phyloP scores from a whole-genome alignment of 495 filamentous ascomycete genomes.

The Annulohypoxylon nitens region DNA sequence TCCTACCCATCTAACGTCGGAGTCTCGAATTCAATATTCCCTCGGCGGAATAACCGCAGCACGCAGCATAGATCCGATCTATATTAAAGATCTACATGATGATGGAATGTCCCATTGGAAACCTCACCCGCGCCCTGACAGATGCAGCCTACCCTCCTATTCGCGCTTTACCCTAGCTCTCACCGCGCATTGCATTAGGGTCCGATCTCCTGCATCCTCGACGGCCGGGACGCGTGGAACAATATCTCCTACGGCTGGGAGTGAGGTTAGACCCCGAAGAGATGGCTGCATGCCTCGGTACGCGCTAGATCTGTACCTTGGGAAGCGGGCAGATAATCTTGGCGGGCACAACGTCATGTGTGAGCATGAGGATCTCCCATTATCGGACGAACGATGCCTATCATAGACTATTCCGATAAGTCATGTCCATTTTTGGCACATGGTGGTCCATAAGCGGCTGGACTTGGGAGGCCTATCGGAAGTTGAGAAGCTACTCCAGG shows the following conservation, averaged over 20 bases:
- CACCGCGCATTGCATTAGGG: constrained; percentile 48
- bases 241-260: constrained; percentile 35
- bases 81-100: constrained; percentile 32
- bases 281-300: constrained; percentile 34
- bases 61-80: constrained; percentile 28
- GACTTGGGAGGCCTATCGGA: constrained; percentile 37
- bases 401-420: constrained; percentile 37
- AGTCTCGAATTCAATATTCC: constrained; percentile 6
- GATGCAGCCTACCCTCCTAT: constrained; percentile 45
- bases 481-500: constrained; percentile 18
- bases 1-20: constrained; percentile 10
- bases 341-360: constrained; percentile 47
- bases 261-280: constrained; percentile 33
- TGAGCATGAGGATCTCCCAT: constrained; percentile 42
- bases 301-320: constrained; percentile 43
- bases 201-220: constrained; percentile 45
- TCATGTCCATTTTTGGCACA: constrained; percentile 44
- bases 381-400: constrained; percentile 47
- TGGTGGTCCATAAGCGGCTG: constrained; percentile 32
- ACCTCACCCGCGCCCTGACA: constrained; percentile 46
- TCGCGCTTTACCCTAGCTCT: constrained; percentile 44
- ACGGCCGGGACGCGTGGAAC: constrained; percentile 37
- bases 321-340: constrained; percentile 38
- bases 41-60: constrained; percentile 5
- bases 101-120: constrained; percentile 36